Evolutionary conservation across 2,329 filamentous ascomycete genomes (phyloP), one percentile per base, ranked within the genome.

Genomic region (Penicillium palitans): DNA sequence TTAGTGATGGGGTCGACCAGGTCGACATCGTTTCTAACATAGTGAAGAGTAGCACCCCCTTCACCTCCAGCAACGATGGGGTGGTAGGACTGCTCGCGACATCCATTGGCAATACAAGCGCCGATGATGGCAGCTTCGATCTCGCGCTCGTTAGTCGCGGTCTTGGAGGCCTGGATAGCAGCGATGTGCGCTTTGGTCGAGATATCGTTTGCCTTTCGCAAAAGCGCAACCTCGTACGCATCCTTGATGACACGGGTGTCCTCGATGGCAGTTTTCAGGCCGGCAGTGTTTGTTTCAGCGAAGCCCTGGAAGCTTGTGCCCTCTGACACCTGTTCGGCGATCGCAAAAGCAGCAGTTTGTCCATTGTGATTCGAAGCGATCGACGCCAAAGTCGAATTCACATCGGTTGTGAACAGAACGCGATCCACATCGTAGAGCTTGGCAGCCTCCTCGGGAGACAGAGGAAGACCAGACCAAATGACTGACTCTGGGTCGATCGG

Each of bases 391-490:
- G 83, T 83, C n/a, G 85, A 78, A 73, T 95, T 93, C 66, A 96
- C 80, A 45, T 95, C 88, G 52, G 84, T 85, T 10, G 87, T 88
- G 61, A 86, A 86, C 58, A 84, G 83, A 62, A 93, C 91, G 37
- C 85, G 80, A 72, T 98, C 93, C 62, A 96, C 85, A 65, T 96
- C 91, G 78, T 91, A 98, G 63, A 84, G 83, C 48, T 84, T 77
- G 60, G 89, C 78, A 7, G 93, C 93, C 70, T 97, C 89, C 42
- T 89, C 83, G 35, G 83, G 78, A 37, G 87, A 90, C 60, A 96
- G 80, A 0, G 93, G 95, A 17, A 98, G 83, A 13, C 95, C 95
- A 29, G 89, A 90, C 93, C 93, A 99, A 71, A 98, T 91, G 58
- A 98, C 92, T 55, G 87, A 87, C 44, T 95, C 90, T n/a, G 91